Conservation (phyloP, 345 rosid species). For the Pugionium dolabratum region DNA sequence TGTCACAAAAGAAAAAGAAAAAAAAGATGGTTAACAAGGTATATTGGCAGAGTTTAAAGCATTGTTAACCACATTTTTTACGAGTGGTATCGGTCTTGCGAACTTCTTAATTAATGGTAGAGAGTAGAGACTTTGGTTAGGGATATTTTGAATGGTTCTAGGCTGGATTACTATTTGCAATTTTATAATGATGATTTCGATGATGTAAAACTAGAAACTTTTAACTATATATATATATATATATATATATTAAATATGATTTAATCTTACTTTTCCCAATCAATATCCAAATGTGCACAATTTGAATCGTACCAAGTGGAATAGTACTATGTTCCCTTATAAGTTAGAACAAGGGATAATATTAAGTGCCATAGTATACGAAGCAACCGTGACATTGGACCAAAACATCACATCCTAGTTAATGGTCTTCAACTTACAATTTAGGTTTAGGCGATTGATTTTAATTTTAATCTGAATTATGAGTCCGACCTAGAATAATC, state of each 20-base stretch:
- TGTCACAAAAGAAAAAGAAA: too few relatives aligned
- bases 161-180: constrained; percentile 71
- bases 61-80: too few relatives aligned
- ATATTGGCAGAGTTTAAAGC: too few relatives aligned
- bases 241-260: background rate
- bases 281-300: constrained; percentile 6
- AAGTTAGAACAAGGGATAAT: constrained; percentile 22
- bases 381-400: constrained; percentile 67
- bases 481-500: constrained; percentile 13
- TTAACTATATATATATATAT: background rate
- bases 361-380: constrained; percentile 41
- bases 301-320: constrained; percentile 20
- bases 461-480: constrained; percentile 2
- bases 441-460: constrained; percentile 22
- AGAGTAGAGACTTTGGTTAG: constrained; percentile 76
- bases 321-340: constrained; percentile 20
- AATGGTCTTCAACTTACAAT: constrained; percentile 30
- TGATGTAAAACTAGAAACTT: constrained; percentile 1
- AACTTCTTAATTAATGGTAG: constrained; percentile 59
- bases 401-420: constrained; percentile 52
- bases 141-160: constrained; percentile 69
- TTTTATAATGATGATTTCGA: constrained; percentile 64
- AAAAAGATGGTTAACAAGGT: too few relatives aligned
- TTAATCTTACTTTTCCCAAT: background rate
- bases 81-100: constrained; percentile 66